Percentiles rank a stretch among this genome's conserved stretches.
phyloP scores from a whole-genome alignment of 352 stramenopile species.

The Globisporangium heterothallicum region DNA sequence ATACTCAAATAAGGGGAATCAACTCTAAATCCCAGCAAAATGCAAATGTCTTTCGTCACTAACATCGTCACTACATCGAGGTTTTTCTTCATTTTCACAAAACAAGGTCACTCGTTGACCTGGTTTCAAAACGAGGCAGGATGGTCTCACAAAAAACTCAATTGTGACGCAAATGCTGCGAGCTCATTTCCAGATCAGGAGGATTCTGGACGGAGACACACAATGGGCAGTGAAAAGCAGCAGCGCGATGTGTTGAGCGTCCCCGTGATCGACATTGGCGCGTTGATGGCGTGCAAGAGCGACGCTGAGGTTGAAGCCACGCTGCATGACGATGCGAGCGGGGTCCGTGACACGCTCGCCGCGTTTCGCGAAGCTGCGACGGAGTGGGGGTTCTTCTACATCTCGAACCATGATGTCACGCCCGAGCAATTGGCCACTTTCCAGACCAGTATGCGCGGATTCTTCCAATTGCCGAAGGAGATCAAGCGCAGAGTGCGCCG shows the following conservation, averaged over 20 bases:
- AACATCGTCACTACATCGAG: too few species aligned
- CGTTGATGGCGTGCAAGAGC: conserved; percentile 30
- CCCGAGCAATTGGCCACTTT: conserved; percentile 61
- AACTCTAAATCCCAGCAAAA: too few species aligned
- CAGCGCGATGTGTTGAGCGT: conserved; percentile 15
- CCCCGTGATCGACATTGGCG: conserved; percentile 41
- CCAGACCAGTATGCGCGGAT: conserved; percentile 52
- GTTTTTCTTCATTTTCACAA: too few species aligned
- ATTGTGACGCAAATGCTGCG: too few species aligned
- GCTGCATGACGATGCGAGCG: conserved; percentile 11
- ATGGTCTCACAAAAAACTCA: too few species aligned
- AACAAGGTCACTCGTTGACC: too few species aligned
- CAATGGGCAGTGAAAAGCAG: too few species aligned
- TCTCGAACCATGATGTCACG: conserved; percentile 76
- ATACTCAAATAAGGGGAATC: too few species aligned
- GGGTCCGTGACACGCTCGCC: conserved; percentile 31
- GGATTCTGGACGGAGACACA: too few species aligned
- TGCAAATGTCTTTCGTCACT: too few species aligned
- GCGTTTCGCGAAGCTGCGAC: conserved; percentile 46
- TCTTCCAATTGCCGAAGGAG: conserved; percentile 77
- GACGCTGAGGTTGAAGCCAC: conserved; percentile 30
- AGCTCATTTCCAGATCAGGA: too few species aligned
- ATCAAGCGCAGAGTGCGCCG: conserved; percentile 58
- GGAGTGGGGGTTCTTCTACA: conserved; percentile 92
- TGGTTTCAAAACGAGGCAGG: too few species aligned